These are phyloP conservation scores for Lipomyces mesembrius DNA, from an alignment of 805 yeast species.

Conservation along the genomic window DNA sequence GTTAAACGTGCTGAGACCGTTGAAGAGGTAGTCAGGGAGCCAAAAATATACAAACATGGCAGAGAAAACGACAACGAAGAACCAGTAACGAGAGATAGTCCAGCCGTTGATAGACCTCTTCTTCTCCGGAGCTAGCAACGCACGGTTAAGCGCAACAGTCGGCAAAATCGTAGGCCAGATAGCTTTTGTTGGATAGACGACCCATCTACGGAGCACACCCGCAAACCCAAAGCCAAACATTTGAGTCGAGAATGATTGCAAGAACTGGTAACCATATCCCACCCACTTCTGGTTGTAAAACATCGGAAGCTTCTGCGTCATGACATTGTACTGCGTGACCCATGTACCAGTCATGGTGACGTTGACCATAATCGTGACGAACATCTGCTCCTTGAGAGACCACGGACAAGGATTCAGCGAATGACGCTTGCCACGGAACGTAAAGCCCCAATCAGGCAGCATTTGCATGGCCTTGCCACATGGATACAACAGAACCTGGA, in stretches of 20 bases:
- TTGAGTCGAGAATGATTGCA: slow-evolving; percentile 61
- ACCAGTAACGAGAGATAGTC: slow-evolving; percentile 58
- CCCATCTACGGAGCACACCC: slow-evolving; percentile 61
- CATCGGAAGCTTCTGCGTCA: slow-evolving; percentile 41
- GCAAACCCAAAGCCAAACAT: slow-evolving; percentile 69
- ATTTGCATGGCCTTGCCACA: slow-evolving; percentile 54
- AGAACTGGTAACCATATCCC: slow-evolving; percentile 56
- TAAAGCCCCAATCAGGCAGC: slow-evolving; percentile 55
- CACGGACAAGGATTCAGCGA: slow-evolving; percentile 62
- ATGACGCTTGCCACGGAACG: slow-evolving; percentile 44
- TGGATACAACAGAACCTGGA: slow-evolving; percentile 68
- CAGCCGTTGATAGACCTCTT: slow-evolving; percentile 63
- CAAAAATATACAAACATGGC: slow-evolving; percentile 57
- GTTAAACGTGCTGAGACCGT: slow-evolving; percentile 59
- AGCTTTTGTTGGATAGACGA: slow-evolving; percentile 66
- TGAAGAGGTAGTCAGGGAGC: slow-evolving; percentile 66
- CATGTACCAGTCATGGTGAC: slow-evolving; percentile 1
- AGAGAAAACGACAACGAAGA: slow-evolving; percentile 53
- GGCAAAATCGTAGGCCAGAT: slow-evolving; percentile 74
- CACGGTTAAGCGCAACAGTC: slow-evolving; percentile 59
- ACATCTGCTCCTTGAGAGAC: slow-evolving; percentile 69
- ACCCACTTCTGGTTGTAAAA: slow-evolving; percentile 17
- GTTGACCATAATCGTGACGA: slow-evolving; percentile 51
- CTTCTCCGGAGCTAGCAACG: slow-evolving; percentile 47
- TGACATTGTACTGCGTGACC: slow-evolving; percentile 42